Base-by-base conservation (phyloP, 1,284 basidiomycete species). In the Athelia sp. region DNA sequence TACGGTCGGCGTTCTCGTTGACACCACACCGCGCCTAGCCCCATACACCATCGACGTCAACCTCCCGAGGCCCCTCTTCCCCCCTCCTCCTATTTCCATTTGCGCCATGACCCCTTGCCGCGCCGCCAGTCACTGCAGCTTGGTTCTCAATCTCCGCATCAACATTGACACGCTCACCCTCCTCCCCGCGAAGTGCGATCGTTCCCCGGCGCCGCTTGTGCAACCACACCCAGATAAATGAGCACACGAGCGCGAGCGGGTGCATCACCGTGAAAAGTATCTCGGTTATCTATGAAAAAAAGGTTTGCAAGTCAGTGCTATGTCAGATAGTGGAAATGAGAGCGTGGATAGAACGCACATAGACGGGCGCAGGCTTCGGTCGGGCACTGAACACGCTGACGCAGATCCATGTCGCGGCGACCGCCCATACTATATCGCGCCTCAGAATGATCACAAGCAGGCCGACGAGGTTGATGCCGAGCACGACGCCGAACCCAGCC, bases 401-500 rank as follows among this genome's bases (percentile, higher is more conserved):
- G 50, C 77, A 81, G 21, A 87, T 74, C 87, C 86, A 89, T 0
- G 79, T 81, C 0, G 84, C 80, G 0, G 83, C 82, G 14, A 84
- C 71, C 46, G 81, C 79, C 83, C 84, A 87, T 0, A 87, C 81
- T 48, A 89, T 67, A 56, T 90, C 87, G 8, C 76, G 70, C 3
- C 81, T 69, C 3, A 75, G 21, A 1, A 75, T 56, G 29, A 88
- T 63, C 22, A 87, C 73, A n/a, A 78, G 31, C 0, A 84, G 58
- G 1, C 79, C 77, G 45, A 85, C 50, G 1, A 85, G 31, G 56
- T 89, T 87, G 2, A 79, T 76, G 9, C 70, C 67, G 34, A 82
- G 64, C 23, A 84, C 65, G n/a, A 84, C 77, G 2, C 73, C 77
- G 46, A 88, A 79, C 0, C 78, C 86, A 0, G 79, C 65, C 77